These are phyloP conservation scores for Dendrobium officinale DNA, from an alignment of 106 monocot genomes.

Conservation along the genomic window DNA sequence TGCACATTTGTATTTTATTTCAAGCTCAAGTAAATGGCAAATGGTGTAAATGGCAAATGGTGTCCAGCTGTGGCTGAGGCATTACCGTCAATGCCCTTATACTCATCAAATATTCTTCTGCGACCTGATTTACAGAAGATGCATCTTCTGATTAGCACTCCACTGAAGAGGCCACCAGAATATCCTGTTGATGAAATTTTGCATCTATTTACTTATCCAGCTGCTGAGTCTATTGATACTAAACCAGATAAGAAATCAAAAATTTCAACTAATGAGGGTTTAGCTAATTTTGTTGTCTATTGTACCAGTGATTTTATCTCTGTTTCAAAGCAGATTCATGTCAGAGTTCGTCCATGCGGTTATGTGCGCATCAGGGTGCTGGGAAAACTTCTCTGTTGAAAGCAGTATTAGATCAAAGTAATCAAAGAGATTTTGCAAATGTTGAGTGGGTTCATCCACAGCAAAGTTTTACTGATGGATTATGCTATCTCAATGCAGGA, in stretches of 20 bases:
- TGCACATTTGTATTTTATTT: constrained; percentile 80
- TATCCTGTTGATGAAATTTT: constrained; percentile 47
- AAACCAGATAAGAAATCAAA: constrained; percentile 9
- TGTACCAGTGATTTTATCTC: constrained; percentile 88
- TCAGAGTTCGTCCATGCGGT: constrained; percentile 57
- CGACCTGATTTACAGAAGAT: constrained; percentile 59
- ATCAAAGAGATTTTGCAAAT: constrained; percentile 18
- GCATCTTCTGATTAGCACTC: constrained; percentile 69
- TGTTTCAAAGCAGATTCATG: constrained; percentile 62
- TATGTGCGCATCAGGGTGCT: constrained; percentile 80
- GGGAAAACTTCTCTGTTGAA: constrained; percentile 86
- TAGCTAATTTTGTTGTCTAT: constrained; percentile 52
- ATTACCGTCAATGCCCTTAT: constrained; percentile 51
- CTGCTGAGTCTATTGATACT: constrained; percentile 15
- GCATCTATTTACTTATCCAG: constrained; percentile 22
- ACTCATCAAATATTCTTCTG: constrained; percentile 20
- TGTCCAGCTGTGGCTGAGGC: constrained; percentile 48
- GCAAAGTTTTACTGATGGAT: constrained; percentile 25
- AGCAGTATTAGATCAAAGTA: constrained; percentile 45
- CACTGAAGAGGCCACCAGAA: constrained; percentile 61
- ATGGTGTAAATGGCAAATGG: constrained; percentile 53
- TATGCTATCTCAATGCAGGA: constrained; percentile 72
- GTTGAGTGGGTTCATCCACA: constrained; percentile 26
- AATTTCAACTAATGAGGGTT: constrained; percentile 20
- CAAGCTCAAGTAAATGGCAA: constrained; percentile 65